Conservation (phyloP, 768 basidiomycete species). For the Phallus indusiatus region DNA sequence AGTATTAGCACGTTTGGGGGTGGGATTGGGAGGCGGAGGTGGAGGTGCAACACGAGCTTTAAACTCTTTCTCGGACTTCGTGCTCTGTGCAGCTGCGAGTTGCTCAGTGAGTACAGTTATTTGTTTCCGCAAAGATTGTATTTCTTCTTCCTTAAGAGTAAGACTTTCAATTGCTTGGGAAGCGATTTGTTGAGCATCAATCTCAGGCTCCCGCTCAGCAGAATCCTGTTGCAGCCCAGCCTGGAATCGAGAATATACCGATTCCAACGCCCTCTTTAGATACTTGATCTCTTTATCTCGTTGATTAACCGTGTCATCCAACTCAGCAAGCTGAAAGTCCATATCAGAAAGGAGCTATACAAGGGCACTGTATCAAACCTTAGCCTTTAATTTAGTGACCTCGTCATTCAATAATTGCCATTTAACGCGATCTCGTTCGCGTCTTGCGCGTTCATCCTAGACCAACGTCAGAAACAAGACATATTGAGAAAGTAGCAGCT, state of each 20-base stretch:
- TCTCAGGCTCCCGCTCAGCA: conserved; percentile 34
- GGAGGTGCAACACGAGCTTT: conserved; percentile 59
- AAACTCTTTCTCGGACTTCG: conserved; percentile 58
- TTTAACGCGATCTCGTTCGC: conserved; percentile 66
- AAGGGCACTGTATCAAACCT: conserved; percentile 33
- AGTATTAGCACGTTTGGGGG: conserved; percentile 17
- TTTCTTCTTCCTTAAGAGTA: conserved; percentile 59
- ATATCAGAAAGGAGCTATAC: neutral
- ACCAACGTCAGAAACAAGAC: neutral
- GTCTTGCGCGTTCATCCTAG: conserved; percentile 64
- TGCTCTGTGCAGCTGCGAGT: conserved; percentile 38
- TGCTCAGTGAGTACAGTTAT: conserved; percentile 42
- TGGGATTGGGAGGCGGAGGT: conserved; percentile 43
- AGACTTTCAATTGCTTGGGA: conserved; percentile 61
- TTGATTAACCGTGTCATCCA: conserved; percentile 34
- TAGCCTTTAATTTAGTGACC: conserved; percentile 57
- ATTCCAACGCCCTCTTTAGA: conserved; percentile 79
- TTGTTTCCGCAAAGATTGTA: conserved; percentile 40
- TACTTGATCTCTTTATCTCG: conserved; percentile 70
- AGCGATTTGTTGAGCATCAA: conserved; percentile 63
- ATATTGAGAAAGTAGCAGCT: conserved; percentile 15
- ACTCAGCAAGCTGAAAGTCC: conserved; percentile 38
- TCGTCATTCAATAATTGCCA: conserved; percentile 69
- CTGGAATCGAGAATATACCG: conserved; percentile 73
- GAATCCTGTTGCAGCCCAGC: conserved; percentile 44